Percentiles rank a stretch among this genome's conserved stretches.
Evolutionary conservation across 331 rosid species (phyloP).

Genomic region (Telfairia occidentalis): DNA sequence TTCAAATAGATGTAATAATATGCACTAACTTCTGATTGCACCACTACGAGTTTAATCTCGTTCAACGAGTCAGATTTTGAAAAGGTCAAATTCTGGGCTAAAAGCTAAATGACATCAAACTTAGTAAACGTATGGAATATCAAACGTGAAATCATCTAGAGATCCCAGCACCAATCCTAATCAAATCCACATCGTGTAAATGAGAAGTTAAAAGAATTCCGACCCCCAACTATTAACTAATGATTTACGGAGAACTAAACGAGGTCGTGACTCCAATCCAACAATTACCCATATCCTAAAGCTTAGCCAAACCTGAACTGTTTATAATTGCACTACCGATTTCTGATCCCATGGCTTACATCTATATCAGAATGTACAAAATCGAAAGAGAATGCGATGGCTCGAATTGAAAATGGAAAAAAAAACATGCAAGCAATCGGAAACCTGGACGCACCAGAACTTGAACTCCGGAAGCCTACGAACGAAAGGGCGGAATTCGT

Average conservation of each 20-base stretch:
- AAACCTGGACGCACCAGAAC: constrained; percentile 46
- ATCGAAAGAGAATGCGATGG: not conserved
- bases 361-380: not conserved
- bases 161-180: not conserved
- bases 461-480: constrained; percentile 94
- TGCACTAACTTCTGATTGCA: not conserved
- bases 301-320: not conserved
- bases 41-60: not conserved
- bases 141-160: not conserved
- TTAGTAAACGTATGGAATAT: not conserved
- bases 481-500: constrained; percentile 85
- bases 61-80: not conserved
- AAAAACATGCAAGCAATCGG: not conserved
- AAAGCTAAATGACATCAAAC: not conserved
- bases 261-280: not conserved
- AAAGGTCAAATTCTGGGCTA: not conserved
- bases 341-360: not conserved
- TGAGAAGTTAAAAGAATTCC: not conserved
- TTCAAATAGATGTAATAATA: not conserved
- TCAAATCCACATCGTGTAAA: not conserved
- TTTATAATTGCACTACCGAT: not conserved
- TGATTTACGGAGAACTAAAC: not conserved
- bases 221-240: not conserved
- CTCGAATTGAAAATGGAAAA: not conserved
- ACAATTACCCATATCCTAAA: not conserved